Conservation (phyloP, 352 stramenopile species). For the Pythium insidiosum region DNA sequence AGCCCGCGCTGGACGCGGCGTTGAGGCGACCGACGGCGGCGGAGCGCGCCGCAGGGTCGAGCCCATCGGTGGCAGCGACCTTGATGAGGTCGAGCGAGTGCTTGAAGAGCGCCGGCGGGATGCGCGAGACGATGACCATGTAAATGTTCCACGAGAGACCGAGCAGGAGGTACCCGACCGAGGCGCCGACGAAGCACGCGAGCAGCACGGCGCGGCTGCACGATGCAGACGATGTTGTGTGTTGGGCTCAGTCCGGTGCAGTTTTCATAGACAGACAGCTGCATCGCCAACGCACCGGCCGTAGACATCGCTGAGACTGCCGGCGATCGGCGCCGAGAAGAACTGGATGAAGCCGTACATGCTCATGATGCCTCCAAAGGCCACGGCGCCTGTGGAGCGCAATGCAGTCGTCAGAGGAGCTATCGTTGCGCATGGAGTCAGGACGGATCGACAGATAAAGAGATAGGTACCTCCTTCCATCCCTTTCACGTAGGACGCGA, state of each 20-base stretch:
- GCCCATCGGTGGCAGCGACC: slow-evolving; percentile 53
- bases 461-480: slow-evolving; percentile 58
- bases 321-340: slow-evolving; percentile 64
- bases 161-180: slow-evolving; percentile 58
- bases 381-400: slow-evolving; percentile 27
- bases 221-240: background rate
- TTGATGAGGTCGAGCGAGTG: slow-evolving; percentile 79
- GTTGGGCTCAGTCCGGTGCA: too few species aligned
- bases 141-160: slow-evolving; percentile 74
- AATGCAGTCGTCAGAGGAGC: background rate
- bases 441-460: too few species aligned
- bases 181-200: slow-evolving; percentile 49
- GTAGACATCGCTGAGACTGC: slow-evolving; percentile 68
- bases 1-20: slow-evolving; percentile 59
- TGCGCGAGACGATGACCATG: slow-evolving; percentile 62
- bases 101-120: slow-evolving; percentile 72
- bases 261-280: too few species aligned
- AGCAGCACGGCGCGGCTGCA: slow-evolving; percentile 41
- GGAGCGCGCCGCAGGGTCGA: slow-evolving; percentile 23
- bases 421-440: too few species aligned
- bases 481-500: slow-evolving; percentile 68
- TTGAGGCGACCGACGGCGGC: slow-evolving; percentile 65
- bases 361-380: slow-evolving; percentile 74
- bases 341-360: slow-evolving; percentile 84
- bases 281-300: slow-evolving; percentile 31